These are phyloP conservation scores for Yamadazyma membranifaciens DNA, from an alignment of 1,139 yeast species.

Conservation along the genomic window DNA sequence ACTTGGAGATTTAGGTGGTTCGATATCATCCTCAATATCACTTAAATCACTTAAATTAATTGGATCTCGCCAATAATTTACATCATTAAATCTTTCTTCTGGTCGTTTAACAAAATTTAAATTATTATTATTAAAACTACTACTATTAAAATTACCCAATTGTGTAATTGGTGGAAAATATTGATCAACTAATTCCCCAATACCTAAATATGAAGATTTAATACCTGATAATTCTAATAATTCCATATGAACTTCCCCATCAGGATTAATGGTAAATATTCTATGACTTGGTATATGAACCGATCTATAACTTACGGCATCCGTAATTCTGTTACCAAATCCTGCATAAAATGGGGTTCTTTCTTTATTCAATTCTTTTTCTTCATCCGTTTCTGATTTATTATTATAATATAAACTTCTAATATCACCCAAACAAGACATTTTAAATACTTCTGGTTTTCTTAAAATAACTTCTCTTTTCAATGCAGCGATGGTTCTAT, in stretches of 20 bases:
- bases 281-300: slow-evolving; percentile 94
- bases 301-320: slow-evolving; percentile 90
- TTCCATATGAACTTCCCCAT: slow-evolving; percentile 98
- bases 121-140: slow-evolving; percentile 12
- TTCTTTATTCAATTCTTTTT: slow-evolving; percentile 19
- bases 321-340: slow-evolving; percentile 95
- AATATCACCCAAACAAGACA: slow-evolving; percentile 93
- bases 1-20: slow-evolving; percentile 20
- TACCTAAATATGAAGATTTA: slow-evolving; percentile 80
- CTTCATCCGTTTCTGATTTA: slow-evolving; percentile 8
- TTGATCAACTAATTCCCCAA: slow-evolving; percentile 94
- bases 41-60: slow-evolving; percentile 61
- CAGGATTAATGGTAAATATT: slow-evolving; percentile 93
- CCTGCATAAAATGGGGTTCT: slow-evolving; percentile 93
- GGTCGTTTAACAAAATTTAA: slow-evolving; percentile 21
- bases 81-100: slow-evolving; percentile 77
- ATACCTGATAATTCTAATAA: slow-evolving; percentile 91
- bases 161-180: slow-evolving; percentile 85
- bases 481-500: slow-evolving; percentile 93
- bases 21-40: slow-evolving; percentile 40
- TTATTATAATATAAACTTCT: slow-evolving; percentile 55
- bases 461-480: slow-evolving; percentile 87
- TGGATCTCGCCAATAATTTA: slow-evolving; percentile 90
- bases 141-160: slow-evolving; percentile 34
- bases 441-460: slow-evolving; percentile 96